Evolutionary conservation across 192 early-diverging fungal species (phyloP), one percentile per base, ranked within the genome.

Genomic region (Backusella sp.): DNA sequence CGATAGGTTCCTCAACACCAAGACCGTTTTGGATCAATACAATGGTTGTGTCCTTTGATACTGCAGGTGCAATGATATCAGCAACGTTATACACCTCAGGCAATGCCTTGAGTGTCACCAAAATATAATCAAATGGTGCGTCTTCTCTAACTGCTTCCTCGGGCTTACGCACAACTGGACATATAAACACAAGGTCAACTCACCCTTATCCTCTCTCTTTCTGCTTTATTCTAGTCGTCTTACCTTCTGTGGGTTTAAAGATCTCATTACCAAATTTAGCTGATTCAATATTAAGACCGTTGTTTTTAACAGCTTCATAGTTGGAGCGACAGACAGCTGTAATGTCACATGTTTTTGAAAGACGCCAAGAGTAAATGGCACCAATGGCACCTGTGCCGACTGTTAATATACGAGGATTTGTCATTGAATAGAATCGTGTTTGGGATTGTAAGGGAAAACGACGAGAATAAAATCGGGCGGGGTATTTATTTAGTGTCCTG

Each of bases 351-450:
- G 77, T 79, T 35, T 91, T 84, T 39, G 85, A 81, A 66, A 93
- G 83, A 28, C 91, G 87, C 88, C 88, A 91, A 17, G 85, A 84
- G 75, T 89, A 91, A 66, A 91, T 79, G 26, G 88, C 86, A 32
- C 91, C 92, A 28, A 93, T 80, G 17, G 92, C 92, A 17, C 92
- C 92, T n/a, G 88, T 87, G 59, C 92, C 92, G n/a, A 93, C 87
- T 12, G 56, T 62, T 11, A 62, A 28, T 14, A 62, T 62, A 2
- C 56, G 56, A 62, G 56, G 56, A 56, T 26, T 56, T 12, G 56
- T 62, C 56, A 62, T 62, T 62, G 56, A 62, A 62, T 62, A 62
- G 26, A 28, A 21, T 62, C 56, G 56, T 62, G 12, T 26, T 62
- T 62, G 56, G 23, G 23, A 62, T 28, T 62, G 56, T 62, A 62